Conservation (phyloP, 768 basidiomycete genomes). For the Termitomyces sp. region DNA sequence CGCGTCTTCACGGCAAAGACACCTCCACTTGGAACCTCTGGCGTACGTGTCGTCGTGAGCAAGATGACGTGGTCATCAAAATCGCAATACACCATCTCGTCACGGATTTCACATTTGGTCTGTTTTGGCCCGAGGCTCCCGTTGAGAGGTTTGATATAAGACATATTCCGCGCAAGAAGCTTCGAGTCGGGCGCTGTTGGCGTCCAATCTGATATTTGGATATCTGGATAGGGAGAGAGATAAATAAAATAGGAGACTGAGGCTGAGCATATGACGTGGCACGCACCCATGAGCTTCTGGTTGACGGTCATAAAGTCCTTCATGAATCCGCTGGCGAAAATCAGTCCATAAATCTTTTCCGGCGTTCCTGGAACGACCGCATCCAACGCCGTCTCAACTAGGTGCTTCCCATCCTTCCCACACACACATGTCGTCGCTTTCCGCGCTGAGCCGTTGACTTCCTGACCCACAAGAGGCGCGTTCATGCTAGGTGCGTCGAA, state of each 20-base stretch:
- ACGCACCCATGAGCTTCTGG: conserved; percentile 82
- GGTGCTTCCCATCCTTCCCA: conserved; percentile 64
- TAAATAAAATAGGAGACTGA: neutral
- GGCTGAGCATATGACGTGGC: neutral
- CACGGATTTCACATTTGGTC: conserved; percentile 92
- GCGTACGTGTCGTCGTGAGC: conserved; percentile 86
- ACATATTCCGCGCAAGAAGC: conserved; percentile 82
- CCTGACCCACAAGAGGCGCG: conserved; percentile 15
- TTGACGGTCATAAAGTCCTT: conserved; percentile 90
- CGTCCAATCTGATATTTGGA: conserved; percentile 94
- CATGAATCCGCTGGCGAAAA: conserved; percentile 94
- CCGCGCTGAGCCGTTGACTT: conserved; percentile 17
- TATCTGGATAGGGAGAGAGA: conserved; percentile 49
- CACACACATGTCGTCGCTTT: conserved; percentile 75
- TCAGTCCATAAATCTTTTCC: conserved; percentile 91
- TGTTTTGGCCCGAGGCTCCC: conserved; percentile 89
- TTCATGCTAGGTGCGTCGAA: conserved; percentile 20
- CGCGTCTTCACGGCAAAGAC: conserved; percentile 92
- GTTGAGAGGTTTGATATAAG: conserved; percentile 91
- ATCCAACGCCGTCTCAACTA: conserved; percentile 70
- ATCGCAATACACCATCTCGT: conserved; percentile 77
- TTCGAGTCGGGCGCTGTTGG: conserved; percentile 58
- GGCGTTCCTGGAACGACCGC: conserved; percentile 82
- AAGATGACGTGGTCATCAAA: conserved; percentile 80
- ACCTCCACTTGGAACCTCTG: conserved; percentile 91